Evolutionary conservation across 148 eudicot species (phyloP).

Genomic region (Vaccinium darrowii): DNA sequence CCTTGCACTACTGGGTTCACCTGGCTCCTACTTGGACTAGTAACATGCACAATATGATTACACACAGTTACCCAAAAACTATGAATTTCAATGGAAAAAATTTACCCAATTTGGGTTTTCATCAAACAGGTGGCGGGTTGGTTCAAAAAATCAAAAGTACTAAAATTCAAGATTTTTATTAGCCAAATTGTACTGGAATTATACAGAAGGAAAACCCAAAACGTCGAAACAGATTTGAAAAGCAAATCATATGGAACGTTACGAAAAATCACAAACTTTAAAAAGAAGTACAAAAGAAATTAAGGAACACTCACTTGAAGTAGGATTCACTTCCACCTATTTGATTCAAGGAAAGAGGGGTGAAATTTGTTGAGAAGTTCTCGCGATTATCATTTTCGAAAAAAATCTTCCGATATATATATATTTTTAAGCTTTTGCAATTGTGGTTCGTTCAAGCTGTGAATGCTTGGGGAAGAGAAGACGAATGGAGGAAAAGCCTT

Average conservation of each 20-base stretch:
- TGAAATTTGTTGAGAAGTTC: neutral
- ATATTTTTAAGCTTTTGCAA: neutral
- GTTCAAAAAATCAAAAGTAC: neutral
- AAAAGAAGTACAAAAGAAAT: neutral
- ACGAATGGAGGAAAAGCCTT: neutral
- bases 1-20: neutral
- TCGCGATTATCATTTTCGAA: neutral
- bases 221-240: neutral
- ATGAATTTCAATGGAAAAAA: neutral
- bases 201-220: neutral
- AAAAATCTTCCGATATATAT: neutral
- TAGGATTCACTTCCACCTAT: neutral
- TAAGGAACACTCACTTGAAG: neutral
- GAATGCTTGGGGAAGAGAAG: neutral
- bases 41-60: neutral
- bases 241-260: neutral
- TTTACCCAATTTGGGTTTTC: neutral
- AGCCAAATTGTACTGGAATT: neutral
- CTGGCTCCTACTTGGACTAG: neutral
- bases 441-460: neutral
- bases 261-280: neutral
- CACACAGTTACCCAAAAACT: neutral
- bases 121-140: neutral
- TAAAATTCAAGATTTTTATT: neutral
- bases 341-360: neutral